Percentiles rank a stretch among this genome's conserved stretches.
Conservation (phyloP, 2,329 filamentous ascomycete species). For the Cordyceps pruinosa region DNA sequence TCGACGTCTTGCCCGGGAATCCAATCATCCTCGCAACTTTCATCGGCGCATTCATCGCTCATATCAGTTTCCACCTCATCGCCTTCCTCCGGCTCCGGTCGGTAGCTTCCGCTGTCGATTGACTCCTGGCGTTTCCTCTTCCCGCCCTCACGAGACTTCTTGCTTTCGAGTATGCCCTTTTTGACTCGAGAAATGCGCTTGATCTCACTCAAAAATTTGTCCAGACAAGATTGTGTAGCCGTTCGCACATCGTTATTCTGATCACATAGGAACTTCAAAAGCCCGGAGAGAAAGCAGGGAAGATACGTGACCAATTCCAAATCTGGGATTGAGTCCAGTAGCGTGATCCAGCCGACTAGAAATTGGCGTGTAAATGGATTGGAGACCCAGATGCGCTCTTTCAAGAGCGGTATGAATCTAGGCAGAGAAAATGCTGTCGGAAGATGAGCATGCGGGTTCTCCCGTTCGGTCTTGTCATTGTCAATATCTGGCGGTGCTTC, state of each 20-base stretch:
- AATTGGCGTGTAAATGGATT: slow-evolving; percentile 95
- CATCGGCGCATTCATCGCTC: slow-evolving; percentile 49
- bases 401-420: slow-evolving; percentile 84
- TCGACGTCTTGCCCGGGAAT: slow-evolving; percentile 95
- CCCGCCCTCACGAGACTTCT: slow-evolving; percentile 59
- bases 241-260: slow-evolving; percentile 91
- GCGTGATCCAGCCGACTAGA: slow-evolving; percentile 88
- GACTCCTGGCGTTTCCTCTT: slow-evolving; percentile 65
- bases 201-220: slow-evolving; percentile 88
- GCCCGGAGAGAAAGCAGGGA: slow-evolving; percentile 81
- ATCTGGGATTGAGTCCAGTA: slow-evolving; percentile 94
- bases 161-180: slow-evolving; percentile 83
- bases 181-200: slow-evolving; percentile 90
- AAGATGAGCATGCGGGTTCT: slow-evolving; percentile 41
- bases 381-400: slow-evolving; percentile 88
- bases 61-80: slow-evolving; percentile 53
- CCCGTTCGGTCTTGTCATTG: slow-evolving; percentile 37
- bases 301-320: slow-evolving; percentile 89
- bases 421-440: slow-evolving; percentile 88
- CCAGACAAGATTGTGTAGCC: slow-evolving; percentile 79
- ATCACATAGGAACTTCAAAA: slow-evolving; percentile 89
- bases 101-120: slow-evolving; percentile 57
- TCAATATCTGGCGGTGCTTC: slow-evolving; percentile 48
- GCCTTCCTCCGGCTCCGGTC: slow-evolving; percentile 51
- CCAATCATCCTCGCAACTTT: slow-evolving; percentile 82